These are phyloP conservation scores for Rhynchospora pubera DNA, from an alignment of 176 grass and related monocot genomes.

Conservation along the genomic window DNA sequence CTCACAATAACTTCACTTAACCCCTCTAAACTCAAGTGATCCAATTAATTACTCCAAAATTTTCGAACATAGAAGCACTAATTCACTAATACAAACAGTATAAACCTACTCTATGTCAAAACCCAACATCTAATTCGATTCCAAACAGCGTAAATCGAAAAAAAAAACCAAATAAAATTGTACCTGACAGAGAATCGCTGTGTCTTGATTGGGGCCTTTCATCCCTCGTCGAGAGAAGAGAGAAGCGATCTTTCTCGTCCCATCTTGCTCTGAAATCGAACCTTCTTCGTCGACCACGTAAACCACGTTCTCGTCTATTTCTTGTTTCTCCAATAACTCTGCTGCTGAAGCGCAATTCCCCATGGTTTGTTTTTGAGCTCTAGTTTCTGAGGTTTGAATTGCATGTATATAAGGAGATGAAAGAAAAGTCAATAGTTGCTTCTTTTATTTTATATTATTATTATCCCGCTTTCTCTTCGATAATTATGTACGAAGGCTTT, in stretches of 20 bases:
- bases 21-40: background rate
- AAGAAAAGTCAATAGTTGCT: background rate
- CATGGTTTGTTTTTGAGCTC: slow-evolving; percentile 25
- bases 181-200: slow-evolving; percentile 89
- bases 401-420: too few relatives aligned
- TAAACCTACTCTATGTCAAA: background rate
- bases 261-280: background rate
- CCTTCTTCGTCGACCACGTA: slow-evolving; percentile 46
- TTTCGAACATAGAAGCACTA: background rate
- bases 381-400: background rate
- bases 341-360: slow-evolving; percentile 63
- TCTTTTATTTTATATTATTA: background rate
- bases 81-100: background rate
- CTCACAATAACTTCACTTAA: background rate
- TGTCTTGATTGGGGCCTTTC: slow-evolving; percentile 94
- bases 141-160: background rate
- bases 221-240: slow-evolving; percentile 82
- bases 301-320: slow-evolving; percentile 60
- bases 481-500: too few relatives aligned
- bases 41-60: background rate
- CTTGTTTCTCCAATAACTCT: slow-evolving; percentile 30
- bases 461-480: background rate
- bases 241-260: slow-evolving; percentile 50
- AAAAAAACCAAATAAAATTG: background rate
- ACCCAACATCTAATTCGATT: background rate